phyloP scores from a whole-genome alignment of 2,329 filamentous ascomycete genomes.

The Simplicillium sp. region DNA sequence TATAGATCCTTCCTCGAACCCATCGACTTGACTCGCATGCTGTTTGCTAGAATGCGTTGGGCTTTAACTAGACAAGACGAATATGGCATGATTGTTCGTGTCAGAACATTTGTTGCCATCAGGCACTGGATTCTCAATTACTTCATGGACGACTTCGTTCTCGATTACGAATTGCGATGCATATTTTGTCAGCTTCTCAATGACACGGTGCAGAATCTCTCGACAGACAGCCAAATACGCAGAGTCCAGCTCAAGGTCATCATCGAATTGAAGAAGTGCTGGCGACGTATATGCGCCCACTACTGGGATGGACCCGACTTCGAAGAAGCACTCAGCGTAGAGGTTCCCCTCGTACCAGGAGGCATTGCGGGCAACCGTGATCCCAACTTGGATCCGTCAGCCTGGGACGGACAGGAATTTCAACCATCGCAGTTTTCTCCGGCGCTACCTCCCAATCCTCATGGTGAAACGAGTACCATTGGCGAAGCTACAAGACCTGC shows the following conservation, averaged over 20 bases:
- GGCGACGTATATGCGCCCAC: slow-evolving; percentile 79
- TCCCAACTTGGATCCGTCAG: slow-evolving; percentile 42
- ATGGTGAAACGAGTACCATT: slow-evolving; percentile 28
- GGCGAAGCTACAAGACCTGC: slow-evolving; percentile 36
- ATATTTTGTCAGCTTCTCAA: slow-evolving; percentile 80
- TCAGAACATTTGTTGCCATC: slow-evolving; percentile 88
- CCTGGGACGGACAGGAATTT: slow-evolving; percentile 38
- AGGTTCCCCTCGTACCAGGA: slow-evolving; percentile 64
- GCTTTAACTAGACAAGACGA: slow-evolving; percentile 73
- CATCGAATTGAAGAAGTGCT: slow-evolving; percentile 91
- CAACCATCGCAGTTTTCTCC: slow-evolving; percentile 33
- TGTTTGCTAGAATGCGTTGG: slow-evolving; percentile 81
- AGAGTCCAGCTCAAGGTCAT: slow-evolving; percentile 72
- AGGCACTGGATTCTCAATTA: slow-evolving; percentile 98
- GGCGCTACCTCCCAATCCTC: slow-evolving; percentile 11
- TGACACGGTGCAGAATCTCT: slow-evolving; percentile 47
- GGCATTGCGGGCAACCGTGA: slow-evolving; percentile 57
- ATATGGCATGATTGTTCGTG: slow-evolving; percentile 84
- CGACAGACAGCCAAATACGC: slow-evolving; percentile 28
- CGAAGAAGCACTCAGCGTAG: slow-evolving; percentile 49
- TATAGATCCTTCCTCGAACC: slow-evolving; percentile 80
- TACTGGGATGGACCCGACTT: slow-evolving; percentile 78
- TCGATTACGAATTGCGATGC: slow-evolving; percentile 62
- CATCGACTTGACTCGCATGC: slow-evolving; percentile 67
- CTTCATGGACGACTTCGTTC: slow-evolving; percentile 87